Evolutionary conservation across 2,329 filamentous ascomycete genomes (phyloP), one percentile per base, ranked within the genome.

Genomic region (Penicillium palitans): DNA sequence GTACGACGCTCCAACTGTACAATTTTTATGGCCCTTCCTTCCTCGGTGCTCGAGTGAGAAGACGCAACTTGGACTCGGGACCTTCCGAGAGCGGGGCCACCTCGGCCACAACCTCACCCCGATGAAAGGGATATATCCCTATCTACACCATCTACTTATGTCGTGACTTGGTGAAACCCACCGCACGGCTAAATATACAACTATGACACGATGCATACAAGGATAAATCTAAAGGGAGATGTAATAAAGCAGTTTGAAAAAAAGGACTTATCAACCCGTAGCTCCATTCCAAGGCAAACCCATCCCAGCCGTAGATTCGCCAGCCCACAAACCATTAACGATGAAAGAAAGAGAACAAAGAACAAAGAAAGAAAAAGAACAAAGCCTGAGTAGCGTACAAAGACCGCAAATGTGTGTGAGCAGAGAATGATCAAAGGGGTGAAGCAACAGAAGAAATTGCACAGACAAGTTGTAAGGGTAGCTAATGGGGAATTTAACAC

Each of bases 251-350:
- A 48, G 31, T 37, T 48, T 48, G 2, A n/a, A 24, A 31, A 39
- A 40, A 46, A 13, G 10, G 44, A 37, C 62, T 59, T 61, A 67
- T 64, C 68, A 65, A 61, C 58, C 66, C 60, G 51, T 58, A 62
- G 70, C 60, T 66, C 64, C 63, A 61, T 62, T 59, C 55, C 61
- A 61, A 57, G 59, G 62, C 41, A 61, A 67, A 68, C 59, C 67
- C 66, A 66, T 60, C 63, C 71, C 65, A 68, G 57, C 68, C 66
- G 49, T 63, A 66, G 56, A 64, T 64, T 72, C 70, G 70, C 70
- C 70, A 61, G 61, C 61, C 66, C 64, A 65, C 46, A 35, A 37
- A 62, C 64, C 64, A 58, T 62, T 68, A 67, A 70, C 49, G 60
- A 70, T 68, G 66, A 63, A 66, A 57, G 57, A 61, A 25, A 27